Percentiles rank a stretch among this genome's conserved stretches.
These are phyloP conservation scores for Candida pseudocylindracea DNA, from an alignment of 1,139 yeast species.

Conservation along the genomic window DNA sequence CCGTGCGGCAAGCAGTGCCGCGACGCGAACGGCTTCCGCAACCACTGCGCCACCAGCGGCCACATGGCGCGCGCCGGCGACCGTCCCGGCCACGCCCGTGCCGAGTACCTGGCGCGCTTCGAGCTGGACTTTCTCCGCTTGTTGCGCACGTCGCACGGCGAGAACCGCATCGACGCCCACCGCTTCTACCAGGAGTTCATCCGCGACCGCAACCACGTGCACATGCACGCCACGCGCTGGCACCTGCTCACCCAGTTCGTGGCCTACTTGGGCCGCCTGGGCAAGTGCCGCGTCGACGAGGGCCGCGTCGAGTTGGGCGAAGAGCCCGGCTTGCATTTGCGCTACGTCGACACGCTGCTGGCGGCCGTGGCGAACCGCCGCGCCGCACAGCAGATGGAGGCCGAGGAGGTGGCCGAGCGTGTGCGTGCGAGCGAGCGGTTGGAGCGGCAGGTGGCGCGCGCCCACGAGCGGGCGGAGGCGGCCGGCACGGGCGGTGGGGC, in stretches of 20 bases:
- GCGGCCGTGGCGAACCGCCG: no score
- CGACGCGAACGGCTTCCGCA: conserved; percentile 86
- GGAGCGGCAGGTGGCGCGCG: no score
- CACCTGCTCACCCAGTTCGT: conserved; percentile 47
- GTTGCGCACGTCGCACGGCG: conserved; percentile 54
- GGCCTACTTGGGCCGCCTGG: conserved; percentile 34
- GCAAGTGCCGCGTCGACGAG: conserved; percentile 20
- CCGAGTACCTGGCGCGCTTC: conserved; percentile 35
- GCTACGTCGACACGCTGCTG: no score
- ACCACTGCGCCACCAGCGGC: conserved; percentile 60
- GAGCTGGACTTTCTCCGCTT: conserved; percentile 41
- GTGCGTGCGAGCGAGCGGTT: no score
- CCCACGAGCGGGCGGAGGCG: no score
- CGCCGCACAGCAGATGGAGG: no score
- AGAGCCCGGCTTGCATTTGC: no score
- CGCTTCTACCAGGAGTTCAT: conserved; percentile 79
- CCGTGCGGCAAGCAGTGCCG: conserved; percentile 83
- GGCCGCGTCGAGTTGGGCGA: no score
- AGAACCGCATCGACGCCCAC: conserved; percentile 60
- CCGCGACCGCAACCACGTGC: conserved; percentile 59
- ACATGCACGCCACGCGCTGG: conserved; percentile 82
- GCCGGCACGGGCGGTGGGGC: no score
- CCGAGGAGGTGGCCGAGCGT: no score
- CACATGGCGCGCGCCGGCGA: conserved; percentile 24
- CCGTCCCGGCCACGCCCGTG: not conserved